Evolutionary conservation across 768 basidiomycete species (phyloP).

Genomic region (Trametes sanguinea): DNA sequence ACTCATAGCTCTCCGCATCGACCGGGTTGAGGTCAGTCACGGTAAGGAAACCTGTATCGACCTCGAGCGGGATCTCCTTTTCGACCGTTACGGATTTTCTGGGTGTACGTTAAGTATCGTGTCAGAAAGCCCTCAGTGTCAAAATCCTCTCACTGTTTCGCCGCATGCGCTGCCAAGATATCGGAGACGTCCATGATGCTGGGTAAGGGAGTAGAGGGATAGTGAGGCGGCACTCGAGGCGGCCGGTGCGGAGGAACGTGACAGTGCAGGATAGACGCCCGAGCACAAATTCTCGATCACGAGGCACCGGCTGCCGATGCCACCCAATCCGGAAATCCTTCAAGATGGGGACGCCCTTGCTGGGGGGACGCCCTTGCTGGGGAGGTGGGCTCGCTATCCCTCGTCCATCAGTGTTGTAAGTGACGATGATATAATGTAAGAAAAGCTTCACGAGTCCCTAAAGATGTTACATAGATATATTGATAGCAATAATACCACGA

Average conservation of each 20-base stretch:
- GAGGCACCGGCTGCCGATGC: not conserved
- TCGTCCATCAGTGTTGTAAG: too few relatives aligned
- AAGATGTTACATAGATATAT: too few relatives aligned
- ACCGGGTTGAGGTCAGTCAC: constrained; percentile 88
- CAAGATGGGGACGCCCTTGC: not conserved
- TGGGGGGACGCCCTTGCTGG: not conserved
- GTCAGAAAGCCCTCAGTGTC: too few relatives aligned
- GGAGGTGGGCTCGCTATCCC: too few relatives aligned
- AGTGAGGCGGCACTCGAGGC: not conserved
- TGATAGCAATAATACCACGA: too few relatives aligned
- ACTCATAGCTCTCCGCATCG: constrained; percentile 85
- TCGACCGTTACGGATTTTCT: constrained; percentile 73
- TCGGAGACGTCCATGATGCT: constrained; percentile 76
- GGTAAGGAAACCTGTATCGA: constrained; percentile 82
- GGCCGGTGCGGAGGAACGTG: not conserved
- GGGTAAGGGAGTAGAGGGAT: not conserved
- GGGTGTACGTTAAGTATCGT: not conserved
- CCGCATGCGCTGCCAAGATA: constrained; percentile 72
- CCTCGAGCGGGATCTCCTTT: constrained; percentile 75
- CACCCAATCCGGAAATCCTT: not conserved
- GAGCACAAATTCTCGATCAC: constrained; percentile 16
- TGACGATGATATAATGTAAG: too few relatives aligned
- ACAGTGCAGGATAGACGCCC: not conserved
- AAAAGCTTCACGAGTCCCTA: too few relatives aligned
- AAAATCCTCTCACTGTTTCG: constrained; percentile 57